These are phyloP conservation scores for Xylaria cubensis DNA, from an alignment of 495 filamentous ascomycete species.

Conservation along the genomic window DNA sequence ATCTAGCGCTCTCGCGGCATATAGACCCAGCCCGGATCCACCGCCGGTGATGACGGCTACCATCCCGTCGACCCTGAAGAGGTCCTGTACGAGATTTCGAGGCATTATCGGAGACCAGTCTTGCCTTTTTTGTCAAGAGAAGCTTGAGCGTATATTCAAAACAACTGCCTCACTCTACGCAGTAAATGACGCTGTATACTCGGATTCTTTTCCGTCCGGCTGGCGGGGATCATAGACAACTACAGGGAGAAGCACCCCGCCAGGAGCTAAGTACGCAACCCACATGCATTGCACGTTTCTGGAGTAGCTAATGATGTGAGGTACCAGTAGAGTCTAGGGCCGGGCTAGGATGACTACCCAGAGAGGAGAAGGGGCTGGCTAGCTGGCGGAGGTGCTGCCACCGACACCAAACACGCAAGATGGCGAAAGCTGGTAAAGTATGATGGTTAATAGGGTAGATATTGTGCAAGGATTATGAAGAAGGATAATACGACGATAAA, in stretches of 20 bases:
- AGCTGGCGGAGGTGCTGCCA: no score
- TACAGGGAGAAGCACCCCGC: no score
- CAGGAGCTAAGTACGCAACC: not conserved
- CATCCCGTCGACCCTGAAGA: slow-evolving; percentile 6
- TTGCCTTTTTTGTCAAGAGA: not conserved
- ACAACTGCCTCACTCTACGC: not conserved
- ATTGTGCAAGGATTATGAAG: no score
- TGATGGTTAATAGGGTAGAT: no score
- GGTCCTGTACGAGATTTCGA: not conserved
- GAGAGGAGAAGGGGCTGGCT: no score
- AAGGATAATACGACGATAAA: no score
- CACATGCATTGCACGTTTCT: not conserved
- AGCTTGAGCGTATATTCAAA: not conserved
- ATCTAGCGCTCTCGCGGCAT: not conserved
- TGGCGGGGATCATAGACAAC: no score
- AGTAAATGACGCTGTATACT: not conserved
- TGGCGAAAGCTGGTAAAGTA: no score
- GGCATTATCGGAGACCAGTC: not conserved
- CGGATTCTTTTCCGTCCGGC: not conserved
- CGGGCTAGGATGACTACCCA: no score
- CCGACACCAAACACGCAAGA: no score
- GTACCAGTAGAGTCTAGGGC: no score
- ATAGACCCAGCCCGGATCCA: not conserved
- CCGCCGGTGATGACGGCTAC: slow-evolving; percentile 9
- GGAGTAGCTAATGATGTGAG: no score